Conservation (phyloP, 192 early-diverging fungal genomes). For the Gorgonomyces haynaldii region DNA sequence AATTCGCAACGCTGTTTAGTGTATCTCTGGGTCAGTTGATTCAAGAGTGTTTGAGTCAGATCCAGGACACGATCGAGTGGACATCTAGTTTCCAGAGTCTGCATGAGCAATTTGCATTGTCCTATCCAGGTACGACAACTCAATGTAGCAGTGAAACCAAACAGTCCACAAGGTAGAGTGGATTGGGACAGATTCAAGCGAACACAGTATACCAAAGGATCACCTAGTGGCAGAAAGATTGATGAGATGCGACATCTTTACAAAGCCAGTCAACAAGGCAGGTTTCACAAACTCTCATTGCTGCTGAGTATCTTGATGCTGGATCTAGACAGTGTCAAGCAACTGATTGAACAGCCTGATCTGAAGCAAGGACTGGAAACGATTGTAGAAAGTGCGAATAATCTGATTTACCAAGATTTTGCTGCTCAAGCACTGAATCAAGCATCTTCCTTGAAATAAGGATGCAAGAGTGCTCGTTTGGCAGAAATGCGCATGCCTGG, state of each 20-base stretch:
- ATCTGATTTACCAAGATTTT: no score
- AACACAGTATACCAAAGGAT: no score
- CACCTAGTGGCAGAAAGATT: no score
- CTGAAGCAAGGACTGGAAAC: no score
- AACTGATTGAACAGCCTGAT: no score
- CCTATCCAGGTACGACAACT: slow-evolving; percentile 17
- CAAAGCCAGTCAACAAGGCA: no score
- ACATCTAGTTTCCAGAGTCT: slow-evolving; percentile 8
- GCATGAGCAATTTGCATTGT: slow-evolving; percentile 28
- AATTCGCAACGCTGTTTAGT: not conserved
- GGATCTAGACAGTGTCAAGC: no score
- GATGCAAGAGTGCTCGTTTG: slow-evolving; percentile 65
- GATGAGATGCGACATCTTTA: no score
- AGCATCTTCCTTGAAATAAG: slow-evolving; percentile 48
- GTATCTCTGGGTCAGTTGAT: not conserved
- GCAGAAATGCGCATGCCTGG: slow-evolving; percentile 73
- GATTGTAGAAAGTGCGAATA: no score
- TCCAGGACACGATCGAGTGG: slow-evolving; percentile 8
- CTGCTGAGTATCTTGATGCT: no score
- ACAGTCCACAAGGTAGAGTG: not conserved
- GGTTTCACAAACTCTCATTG: no score
- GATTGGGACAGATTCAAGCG: not conserved
- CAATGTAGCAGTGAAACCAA: not conserved
- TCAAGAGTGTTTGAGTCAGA: not conserved
- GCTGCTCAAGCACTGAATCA: not conserved